Evolutionary conservation across 352 stramenopile species (phyloP).

Genomic region (Peronospora farinosa): DNA sequence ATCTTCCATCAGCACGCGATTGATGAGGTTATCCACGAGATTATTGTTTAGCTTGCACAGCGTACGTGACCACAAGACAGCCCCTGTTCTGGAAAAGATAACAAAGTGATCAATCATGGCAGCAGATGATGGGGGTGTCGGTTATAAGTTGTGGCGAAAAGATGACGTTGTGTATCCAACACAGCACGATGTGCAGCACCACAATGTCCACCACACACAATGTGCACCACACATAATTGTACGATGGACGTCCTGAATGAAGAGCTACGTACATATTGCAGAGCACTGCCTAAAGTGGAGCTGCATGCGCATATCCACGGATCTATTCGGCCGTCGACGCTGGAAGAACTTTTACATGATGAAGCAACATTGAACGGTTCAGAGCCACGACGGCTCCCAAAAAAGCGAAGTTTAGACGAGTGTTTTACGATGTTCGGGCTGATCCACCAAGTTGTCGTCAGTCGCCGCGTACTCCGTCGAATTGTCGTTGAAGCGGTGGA

Average conservation of each 20-base stretch:
- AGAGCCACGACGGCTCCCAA: constrained; percentile 32
- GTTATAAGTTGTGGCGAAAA: too few relatives aligned
- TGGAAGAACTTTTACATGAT: constrained; percentile 58
- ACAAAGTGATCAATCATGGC: constrained; percentile 90
- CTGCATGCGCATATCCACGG: constrained; percentile 87
- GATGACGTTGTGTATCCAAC: not conserved
- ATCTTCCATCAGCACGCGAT: constrained; percentile 87
- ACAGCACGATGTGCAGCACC: constrained; percentile 12
- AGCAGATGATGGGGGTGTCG: not conserved
- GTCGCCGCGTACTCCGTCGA: constrained; percentile 46
- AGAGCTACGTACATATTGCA: constrained; percentile 41
- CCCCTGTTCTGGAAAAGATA: constrained; percentile 88
- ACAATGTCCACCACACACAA: constrained; percentile 12
- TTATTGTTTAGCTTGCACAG: constrained; percentile 83
- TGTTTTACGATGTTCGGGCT: constrained; percentile 87
- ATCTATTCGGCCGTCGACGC: constrained; percentile 59
- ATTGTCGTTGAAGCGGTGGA: constrained; percentile 78
- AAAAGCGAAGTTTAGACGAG: constrained; percentile 59
- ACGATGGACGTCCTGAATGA: constrained; percentile 18
- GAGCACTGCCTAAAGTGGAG: constrained; percentile 72
- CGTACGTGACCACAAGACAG: constrained; percentile 86
- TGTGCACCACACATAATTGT: constrained; percentile 2
- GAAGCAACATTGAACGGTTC: constrained; percentile 27
- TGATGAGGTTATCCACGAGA: constrained; percentile 85
- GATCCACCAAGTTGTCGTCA: constrained; percentile 80